Evolutionary conservation across 352 stramenopile species (phyloP).

Genomic region (Aphanomyces astaci): DNA sequence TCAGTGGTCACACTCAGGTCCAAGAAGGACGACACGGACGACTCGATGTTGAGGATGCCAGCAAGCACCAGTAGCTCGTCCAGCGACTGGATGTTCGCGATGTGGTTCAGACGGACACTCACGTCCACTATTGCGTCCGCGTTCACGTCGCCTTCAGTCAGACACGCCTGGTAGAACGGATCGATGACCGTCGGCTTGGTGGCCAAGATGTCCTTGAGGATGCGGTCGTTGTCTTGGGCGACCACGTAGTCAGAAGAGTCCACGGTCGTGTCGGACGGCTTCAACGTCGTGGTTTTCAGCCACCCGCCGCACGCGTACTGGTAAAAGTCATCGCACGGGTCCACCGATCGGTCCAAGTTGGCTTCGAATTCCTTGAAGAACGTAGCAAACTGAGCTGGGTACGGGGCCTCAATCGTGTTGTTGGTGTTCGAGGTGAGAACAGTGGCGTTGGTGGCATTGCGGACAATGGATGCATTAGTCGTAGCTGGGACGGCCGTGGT

Average conservation of each 20-base stretch:
- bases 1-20: slow-evolving; percentile 38
- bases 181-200: slow-evolving; percentile 43
- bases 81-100: slow-evolving; percentile 38
- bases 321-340: slow-evolving; percentile 76
- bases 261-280: slow-evolving; percentile 33
- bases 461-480: too few species aligned
- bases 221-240: slow-evolving; percentile 41
- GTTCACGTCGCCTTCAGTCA: slow-evolving; percentile 40
- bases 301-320: slow-evolving; percentile 67
- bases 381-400: slow-evolving; percentile 6
- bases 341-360: slow-evolving; percentile 42
- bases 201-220: slow-evolving; percentile 42
- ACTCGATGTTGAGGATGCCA: slow-evolving; percentile 38
- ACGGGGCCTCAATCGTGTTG: background rate
- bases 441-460: too few species aligned
- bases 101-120: slow-evolving; percentile 29
- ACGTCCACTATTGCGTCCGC: slow-evolving; percentile 34
- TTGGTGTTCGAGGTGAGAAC: too few species aligned
- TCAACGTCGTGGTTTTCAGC: slow-evolving; percentile 44
- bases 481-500: background rate
- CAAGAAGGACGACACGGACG: slow-evolving; percentile 42
- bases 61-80: slow-evolving; percentile 35
- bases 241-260: slow-evolving; percentile 55
- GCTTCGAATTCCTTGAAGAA: slow-evolving; percentile 40
- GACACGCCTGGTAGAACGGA: slow-evolving; percentile 53